Evolutionary conservation across 495 filamentous ascomycete genomes (phyloP), one percentile per base, ranked within the genome.

Genomic region (Penicillium odoratum): DNA sequence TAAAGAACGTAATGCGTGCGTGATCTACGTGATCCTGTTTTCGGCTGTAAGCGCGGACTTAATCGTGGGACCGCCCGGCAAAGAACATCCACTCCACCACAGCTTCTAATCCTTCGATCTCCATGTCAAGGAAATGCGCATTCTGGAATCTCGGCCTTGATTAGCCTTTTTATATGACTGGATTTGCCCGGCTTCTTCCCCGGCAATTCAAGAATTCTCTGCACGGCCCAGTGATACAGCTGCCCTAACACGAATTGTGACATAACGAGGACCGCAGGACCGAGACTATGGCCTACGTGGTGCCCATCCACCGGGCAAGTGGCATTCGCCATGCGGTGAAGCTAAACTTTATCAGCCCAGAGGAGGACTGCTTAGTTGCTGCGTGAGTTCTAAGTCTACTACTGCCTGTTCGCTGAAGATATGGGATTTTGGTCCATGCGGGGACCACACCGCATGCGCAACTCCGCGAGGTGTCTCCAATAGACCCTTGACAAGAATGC

Each of bases 281-380:
- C 31, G 25, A 3, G 38, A 67, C 47, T 34, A 99, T 99, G 94
- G 88, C 95, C 48, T 99, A 97, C 65, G 77, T 99, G 57, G 92
- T 91, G 59, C 93, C 94, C 5, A 96, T 99, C 54, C 94, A 98
- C 72, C 79, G 88, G 61, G 88, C 94, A 28, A 96, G 87, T 69
- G 95, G 90, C 70, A 85, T 97, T 55, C 85, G 91, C 40, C 87
- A 96, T 81, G 92, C 92, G 10, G 69, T 98, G 56, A 92, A 88
- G 65, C 78, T 92, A 46, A 83, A 86, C 56, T 84, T 98, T 57
- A 76, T 96, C 18, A 78, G 80, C 55, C 69, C 84, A 4, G 84
- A 90, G 40, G 86, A 93, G 56, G 86, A 93, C 58, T 91, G 87
- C 60, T 77, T 98, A 63, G 86, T 97, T 46, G 78, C 96, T 59